Conservation (phyloP, 2,329 filamentous ascomycete species). For the Penicillium rolfsii region DNA sequence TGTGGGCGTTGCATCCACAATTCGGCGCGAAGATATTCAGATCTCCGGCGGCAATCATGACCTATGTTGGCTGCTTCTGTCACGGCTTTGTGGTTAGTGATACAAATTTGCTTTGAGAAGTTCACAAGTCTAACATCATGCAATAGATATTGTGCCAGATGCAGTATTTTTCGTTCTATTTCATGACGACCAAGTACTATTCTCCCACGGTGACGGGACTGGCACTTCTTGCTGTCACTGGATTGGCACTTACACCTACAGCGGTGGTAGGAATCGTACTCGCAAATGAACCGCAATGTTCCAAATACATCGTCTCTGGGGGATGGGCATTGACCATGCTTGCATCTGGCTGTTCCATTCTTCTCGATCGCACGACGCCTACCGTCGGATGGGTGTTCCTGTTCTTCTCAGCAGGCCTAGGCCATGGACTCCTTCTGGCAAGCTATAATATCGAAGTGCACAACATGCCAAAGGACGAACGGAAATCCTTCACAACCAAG, state of each 20-base stretch:
- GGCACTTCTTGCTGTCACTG: slow-evolving; percentile 43
- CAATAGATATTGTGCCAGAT: slow-evolving; percentile 46
- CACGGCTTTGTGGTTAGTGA: slow-evolving; percentile 50
- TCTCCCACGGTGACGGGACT: slow-evolving; percentile 43
- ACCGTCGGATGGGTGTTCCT: slow-evolving; percentile 42
- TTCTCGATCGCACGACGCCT: slow-evolving; percentile 41
- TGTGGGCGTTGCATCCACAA: slow-evolving; percentile 40
- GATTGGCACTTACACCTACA: slow-evolving; percentile 30
- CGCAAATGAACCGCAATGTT: slow-evolving; percentile 19
- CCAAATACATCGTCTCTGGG: slow-evolving; percentile 48
- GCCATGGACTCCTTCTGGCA: slow-evolving; percentile 48
- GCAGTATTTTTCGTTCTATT: slow-evolving; percentile 50
- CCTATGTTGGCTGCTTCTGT: slow-evolving; percentile 47
- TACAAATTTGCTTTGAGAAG: no score
- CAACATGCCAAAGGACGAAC: slow-evolving; percentile 45
- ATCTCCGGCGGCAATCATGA: slow-evolving; percentile 38
- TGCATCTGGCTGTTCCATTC: slow-evolving; percentile 43
- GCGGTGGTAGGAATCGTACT: slow-evolving; percentile 26
- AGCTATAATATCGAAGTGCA: slow-evolving; percentile 47
- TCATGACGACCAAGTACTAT: slow-evolving; percentile 41
- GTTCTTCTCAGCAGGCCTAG: slow-evolving; percentile 46
- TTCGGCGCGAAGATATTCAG: slow-evolving; percentile 45
- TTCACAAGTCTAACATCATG: background rate
- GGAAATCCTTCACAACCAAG: slow-evolving; percentile 36
- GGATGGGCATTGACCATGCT: slow-evolving; percentile 48